Evolutionary conservation across 2,329 filamentous ascomycete genomes (phyloP).

Genomic region (Verticillium nonalfalfae): DNA sequence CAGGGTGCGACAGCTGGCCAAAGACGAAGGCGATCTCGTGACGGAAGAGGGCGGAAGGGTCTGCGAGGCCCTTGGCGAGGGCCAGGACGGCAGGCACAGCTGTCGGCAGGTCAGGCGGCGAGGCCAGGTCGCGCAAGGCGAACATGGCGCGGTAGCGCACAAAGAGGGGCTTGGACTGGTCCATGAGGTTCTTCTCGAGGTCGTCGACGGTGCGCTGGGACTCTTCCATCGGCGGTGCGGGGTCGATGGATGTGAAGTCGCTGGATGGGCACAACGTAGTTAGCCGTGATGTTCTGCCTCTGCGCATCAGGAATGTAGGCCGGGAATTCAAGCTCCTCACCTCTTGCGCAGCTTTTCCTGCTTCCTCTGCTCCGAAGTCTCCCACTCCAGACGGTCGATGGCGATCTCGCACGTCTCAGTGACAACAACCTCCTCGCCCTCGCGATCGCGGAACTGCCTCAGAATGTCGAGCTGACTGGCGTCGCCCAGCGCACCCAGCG

Average conservation of each 20-base stretch:
- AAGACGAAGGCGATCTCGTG: slow-evolving; percentile 99
- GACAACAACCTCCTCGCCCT: slow-evolving; percentile 73
- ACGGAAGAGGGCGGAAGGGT: slow-evolving; percentile 87
- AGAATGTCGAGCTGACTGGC: slow-evolving; percentile 67
- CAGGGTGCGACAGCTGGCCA: slow-evolving; percentile 89
- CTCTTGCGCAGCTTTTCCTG: slow-evolving; percentile 75
- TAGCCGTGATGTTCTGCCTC: background rate
- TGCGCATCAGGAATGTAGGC: background rate
- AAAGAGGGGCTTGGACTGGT: slow-evolving; percentile 76
- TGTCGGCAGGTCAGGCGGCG: slow-evolving; percentile 83
- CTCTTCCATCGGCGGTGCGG: slow-evolving; percentile 80
- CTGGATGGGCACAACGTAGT: slow-evolving; percentile 37
- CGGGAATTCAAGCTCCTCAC: slow-evolving; percentile 37
- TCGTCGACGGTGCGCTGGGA: slow-evolving; percentile 63
- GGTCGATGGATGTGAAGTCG: slow-evolving; percentile 93
- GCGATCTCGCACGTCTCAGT: slow-evolving; percentile 96
- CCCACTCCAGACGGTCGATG: slow-evolving; percentile 90
- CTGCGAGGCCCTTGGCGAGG: slow-evolving; percentile 76
- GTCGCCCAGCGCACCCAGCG: slow-evolving; percentile 80
- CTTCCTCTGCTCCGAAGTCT: slow-evolving; percentile 66
- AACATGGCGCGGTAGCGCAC: slow-evolving; percentile 97
- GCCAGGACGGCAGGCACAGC: slow-evolving; percentile 82
- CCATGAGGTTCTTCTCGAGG: slow-evolving; percentile 70
- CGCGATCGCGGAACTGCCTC: slow-evolving; percentile 65
- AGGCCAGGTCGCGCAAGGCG: slow-evolving; percentile 87